Conservation (phyloP, 768 basidiomycete species). For the Naematelia encephala region DNA sequence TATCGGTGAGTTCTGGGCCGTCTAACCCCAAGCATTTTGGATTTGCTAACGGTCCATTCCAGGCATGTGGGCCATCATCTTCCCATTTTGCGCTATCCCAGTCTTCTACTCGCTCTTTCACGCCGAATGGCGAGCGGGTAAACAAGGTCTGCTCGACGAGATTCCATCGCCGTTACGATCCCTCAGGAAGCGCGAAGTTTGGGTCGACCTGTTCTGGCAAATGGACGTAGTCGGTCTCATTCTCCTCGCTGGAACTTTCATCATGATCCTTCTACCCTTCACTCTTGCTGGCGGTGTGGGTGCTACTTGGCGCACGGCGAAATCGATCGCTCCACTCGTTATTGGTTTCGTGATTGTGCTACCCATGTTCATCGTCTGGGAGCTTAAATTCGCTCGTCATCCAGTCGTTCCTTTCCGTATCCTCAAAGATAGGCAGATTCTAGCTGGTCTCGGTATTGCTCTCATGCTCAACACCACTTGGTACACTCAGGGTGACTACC, state of each 20-base stretch:
- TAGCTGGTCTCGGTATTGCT: constrained; percentile 44
- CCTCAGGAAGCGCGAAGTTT: background rate
- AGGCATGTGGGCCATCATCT: constrained; percentile 46
- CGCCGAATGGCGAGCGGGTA: constrained; percentile 12
- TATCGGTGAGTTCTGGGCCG: constrained; percentile 26
- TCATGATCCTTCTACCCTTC: constrained; percentile 50
- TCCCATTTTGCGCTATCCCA: constrained; percentile 27
- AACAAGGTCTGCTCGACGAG: background rate
- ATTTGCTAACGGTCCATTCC: background rate
- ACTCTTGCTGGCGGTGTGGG: constrained; percentile 42
- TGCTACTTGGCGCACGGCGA: constrained; percentile 30
- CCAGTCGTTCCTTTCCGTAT: constrained; percentile 41
- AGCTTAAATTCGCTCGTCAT: constrained; percentile 31
- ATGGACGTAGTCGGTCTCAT: constrained; percentile 48
- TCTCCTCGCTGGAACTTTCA: constrained; percentile 36
- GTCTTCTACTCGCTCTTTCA: constrained; percentile 27
- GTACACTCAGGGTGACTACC: constrained; percentile 45
- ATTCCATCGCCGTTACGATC: background rate
- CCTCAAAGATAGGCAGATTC: constrained; percentile 40
- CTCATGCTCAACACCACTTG: constrained; percentile 38
- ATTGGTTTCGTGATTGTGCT: constrained; percentile 38
- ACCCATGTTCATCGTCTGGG: constrained; percentile 40
- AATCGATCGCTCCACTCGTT: constrained; percentile 47
- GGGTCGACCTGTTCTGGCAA: constrained; percentile 44
- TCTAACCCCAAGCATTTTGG: background rate